Percentiles rank a stretch among this genome's conserved stretches.
phyloP scores from a whole-genome alignment of 495 filamentous ascomycete genomes.

The Glonium stellatum region DNA sequence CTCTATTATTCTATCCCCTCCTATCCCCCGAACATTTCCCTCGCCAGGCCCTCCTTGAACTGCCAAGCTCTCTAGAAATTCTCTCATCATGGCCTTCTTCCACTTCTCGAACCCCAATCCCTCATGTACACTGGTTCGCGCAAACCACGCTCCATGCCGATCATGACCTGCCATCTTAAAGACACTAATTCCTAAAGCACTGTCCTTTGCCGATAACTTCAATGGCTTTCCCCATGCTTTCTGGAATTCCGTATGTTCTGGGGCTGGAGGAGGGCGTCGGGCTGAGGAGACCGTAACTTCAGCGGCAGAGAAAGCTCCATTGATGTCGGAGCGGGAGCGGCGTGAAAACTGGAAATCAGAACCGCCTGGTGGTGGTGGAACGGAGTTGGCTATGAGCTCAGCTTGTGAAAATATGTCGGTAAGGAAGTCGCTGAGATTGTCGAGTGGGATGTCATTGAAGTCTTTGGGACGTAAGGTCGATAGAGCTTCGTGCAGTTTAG shows the following conservation, averaged over 20 bases:
- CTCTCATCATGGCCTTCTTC: conserved; percentile 50
- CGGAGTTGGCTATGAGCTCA: conserved; percentile 66
- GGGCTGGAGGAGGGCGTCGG: conserved; percentile 45
- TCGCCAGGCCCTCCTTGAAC: conserved; percentile 52
- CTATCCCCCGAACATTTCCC: conserved; percentile 74
- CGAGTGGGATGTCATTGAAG: conserved; percentile 54
- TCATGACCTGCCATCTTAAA: conserved; percentile 77
- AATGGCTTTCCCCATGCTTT: conserved; percentile 81
- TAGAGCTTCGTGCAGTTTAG: conserved; percentile 62
- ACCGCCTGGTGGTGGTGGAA: conserved; percentile 51
- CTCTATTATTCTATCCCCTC: conserved; percentile 67
- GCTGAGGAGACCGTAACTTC: conserved; percentile 48
- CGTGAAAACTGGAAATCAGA: conserved; percentile 30
- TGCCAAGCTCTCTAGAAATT: conserved; percentile 61
- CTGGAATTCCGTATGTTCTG: conserved; percentile 48
- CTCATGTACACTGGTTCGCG: conserved; percentile 73
- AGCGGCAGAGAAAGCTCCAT: conserved; percentile 39
- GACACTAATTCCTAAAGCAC: conserved; percentile 66
- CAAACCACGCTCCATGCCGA: conserved; percentile 85
- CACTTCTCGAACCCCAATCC: conserved; percentile 67
- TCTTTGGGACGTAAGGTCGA: conserved; percentile 62
- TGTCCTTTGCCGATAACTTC: conserved; percentile 62
- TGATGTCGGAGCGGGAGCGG: conserved; percentile 36
- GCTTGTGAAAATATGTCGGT: conserved; percentile 56
- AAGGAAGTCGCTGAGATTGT: conserved; percentile 49